Evolutionary conservation across 78 protist species (phyloP).

Genomic region (Tieghemostelium lacteum): DNA sequence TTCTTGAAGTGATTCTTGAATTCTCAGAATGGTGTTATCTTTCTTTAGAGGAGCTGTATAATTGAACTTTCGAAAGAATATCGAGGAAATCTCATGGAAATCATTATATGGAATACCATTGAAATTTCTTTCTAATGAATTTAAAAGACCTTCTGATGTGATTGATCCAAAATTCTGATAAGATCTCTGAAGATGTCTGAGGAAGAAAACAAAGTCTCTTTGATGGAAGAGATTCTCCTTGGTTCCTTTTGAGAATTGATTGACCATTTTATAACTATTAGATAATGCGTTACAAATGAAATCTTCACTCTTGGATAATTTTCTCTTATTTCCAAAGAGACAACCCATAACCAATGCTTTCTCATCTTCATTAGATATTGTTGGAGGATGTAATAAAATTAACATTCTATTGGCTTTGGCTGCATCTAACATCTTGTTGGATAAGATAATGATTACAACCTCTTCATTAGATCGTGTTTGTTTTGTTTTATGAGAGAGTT

Average conservation of each 20-base stretch:
- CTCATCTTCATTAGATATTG: slow-evolving; percentile 21
- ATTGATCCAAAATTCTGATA: background rate
- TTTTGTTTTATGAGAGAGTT: background rate
- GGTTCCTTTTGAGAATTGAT: background rate
- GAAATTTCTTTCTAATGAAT: slow-evolving; percentile 59
- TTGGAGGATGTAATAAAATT: slow-evolving; percentile 1
- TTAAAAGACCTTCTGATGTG: slow-evolving; percentile 4
- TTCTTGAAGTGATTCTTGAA: slow-evolving; percentile 34
- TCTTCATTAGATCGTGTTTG: background rate
- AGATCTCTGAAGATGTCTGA: background rate
- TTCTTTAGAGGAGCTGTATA: background rate
- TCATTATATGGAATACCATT: slow-evolving; percentile 27
- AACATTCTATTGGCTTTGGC: slow-evolving; percentile 45
- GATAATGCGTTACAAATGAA: background rate
- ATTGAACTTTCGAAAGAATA: slow-evolving; percentile 19
- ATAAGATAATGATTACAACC: slow-evolving; percentile 17
- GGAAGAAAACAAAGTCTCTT: slow-evolving; percentile 51
- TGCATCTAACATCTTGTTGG: slow-evolving; percentile 49
- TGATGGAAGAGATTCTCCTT: slow-evolving; percentile 32
- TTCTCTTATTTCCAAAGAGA: background rate
- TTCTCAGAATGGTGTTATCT: slow-evolving; percentile 37
- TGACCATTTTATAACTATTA: background rate
- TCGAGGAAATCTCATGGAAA: background rate
- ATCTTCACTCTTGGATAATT: background rate
- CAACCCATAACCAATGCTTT: slow-evolving; percentile 38